Conservation (phyloP, 2,329 filamentous ascomycete genomes). For the Botrytis porri region DNA sequence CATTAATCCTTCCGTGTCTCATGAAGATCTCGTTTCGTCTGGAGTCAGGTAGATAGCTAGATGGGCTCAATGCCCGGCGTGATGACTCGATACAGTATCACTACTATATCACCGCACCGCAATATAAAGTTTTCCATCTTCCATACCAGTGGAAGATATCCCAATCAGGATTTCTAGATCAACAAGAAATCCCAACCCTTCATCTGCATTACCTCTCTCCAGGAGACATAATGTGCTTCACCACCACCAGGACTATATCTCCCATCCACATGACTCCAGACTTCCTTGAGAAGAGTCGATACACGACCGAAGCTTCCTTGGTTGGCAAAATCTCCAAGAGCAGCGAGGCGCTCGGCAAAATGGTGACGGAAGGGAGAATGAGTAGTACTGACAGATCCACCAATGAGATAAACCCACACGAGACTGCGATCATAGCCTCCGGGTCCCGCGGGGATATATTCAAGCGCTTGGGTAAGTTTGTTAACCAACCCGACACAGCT, state of each 20-base stretch:
- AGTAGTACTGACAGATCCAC: conserved; percentile 72
- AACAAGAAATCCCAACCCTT: conserved; percentile 92
- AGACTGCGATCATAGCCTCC: conserved; percentile 86
- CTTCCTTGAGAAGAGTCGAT: conserved; percentile 71
- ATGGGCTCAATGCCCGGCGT: conserved; percentile 10
- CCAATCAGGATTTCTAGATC: conserved; percentile 54
- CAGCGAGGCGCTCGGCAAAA: conserved; percentile 70
- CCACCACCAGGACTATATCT: conserved; percentile 39
- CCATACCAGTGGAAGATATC: conserved; percentile 27
- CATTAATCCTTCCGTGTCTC: conserved; percentile 7
- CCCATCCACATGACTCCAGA: conserved; percentile 74
- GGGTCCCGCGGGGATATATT: conserved; percentile 77
- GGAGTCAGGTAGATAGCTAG: not conserved
- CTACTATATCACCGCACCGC: conserved; percentile 15
- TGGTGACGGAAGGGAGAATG: conserved; percentile 73
- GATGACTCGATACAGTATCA: conserved; percentile 10
- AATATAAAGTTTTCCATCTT: conserved; percentile 22
- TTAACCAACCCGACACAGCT: conserved; percentile 75
- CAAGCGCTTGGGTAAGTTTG: conserved; percentile 72
- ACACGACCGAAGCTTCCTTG: conserved; percentile 86
- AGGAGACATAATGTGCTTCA: conserved; percentile 72
- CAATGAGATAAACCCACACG: conserved; percentile 89
- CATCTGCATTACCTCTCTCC: conserved; percentile 89
- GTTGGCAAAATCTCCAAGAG: conserved; percentile 72
- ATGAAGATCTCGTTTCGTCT: not conserved